Evolutionary conservation across 2,329 filamentous ascomycete species (phyloP), one percentile per base, ranked within the genome.

Genomic region (Fusarium cicatricum): DNA sequence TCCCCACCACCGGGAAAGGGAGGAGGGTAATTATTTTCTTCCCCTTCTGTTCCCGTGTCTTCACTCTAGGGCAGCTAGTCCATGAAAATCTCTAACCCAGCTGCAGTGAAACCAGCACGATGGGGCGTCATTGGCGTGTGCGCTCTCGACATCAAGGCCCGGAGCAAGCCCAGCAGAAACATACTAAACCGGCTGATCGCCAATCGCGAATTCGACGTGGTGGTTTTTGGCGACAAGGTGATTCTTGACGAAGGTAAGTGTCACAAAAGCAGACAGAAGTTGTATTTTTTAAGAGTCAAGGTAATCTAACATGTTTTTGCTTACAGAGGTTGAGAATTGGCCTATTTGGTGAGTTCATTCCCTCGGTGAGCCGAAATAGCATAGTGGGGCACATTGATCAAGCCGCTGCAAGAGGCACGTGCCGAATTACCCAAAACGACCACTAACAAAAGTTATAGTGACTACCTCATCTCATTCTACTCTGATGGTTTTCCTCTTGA

Each of bases 211-310:
- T 98, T 99, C 70, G 94, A 99, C 69, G 93, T 98, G 19, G 89
- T 96, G 58, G 94, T 99, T 11, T 99, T 99, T 78, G 96, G 95
- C 41, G 95, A 99, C 79, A 99, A 99, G 77, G 94, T 97, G 37
- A 99, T 99, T 65, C 82, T 99, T 31, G 95, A 99, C 70, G 95
- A 99, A 84, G 84, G 85, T 85, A 66, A 66, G 81, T 71, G 28
- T 11, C 28, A 41, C 51, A 45, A 23, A 19, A 53, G 15, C 21
- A 34, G 23, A 29, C 11, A 31, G n/a, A 28, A 34, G 40, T 48
- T 48, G 19, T 33, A 34, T 45, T 44, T 57, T 44, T 5, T 11
- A 58, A 42, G 52, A 41, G 5, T 21, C n/a, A n/a, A n/a, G n/a
- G n/a, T 38, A 9, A 34, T 32, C 58, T 68, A 58, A 58, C 55